Percentiles rank a stretch among this genome's conserved stretches.
phyloP scores from a whole-genome alignment of 495 filamentous ascomycete species.

The Melanomma pulvis-pyrius region DNA sequence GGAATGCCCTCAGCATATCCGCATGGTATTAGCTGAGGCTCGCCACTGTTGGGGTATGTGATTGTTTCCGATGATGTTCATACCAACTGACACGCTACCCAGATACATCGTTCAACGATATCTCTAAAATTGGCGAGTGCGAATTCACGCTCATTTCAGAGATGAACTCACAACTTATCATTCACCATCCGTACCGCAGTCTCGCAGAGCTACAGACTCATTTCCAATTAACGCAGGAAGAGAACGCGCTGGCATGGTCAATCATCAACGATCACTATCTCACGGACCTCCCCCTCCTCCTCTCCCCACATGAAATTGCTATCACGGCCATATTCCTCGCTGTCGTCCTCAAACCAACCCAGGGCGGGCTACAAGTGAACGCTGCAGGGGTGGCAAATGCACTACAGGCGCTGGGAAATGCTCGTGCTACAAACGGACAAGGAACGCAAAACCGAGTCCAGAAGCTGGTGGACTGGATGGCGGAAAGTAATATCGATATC shows the following conservation, averaged over 20 bases:
- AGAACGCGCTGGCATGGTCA: conserved; percentile 75
- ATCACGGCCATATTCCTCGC: conserved; percentile 87
- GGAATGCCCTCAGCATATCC: conserved; percentile 94
- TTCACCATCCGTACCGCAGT: conserved; percentile 96
- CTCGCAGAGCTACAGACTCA: conserved; percentile 71
- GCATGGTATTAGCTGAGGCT: conserved; percentile 81
- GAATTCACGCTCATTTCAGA: conserved; percentile 96
- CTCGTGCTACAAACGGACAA: conserved; percentile 16
- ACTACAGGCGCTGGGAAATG: conserved; percentile 32
- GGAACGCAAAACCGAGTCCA: conserved; percentile 63
- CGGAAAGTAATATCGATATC: conserved; percentile 90
- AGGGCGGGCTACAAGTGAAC: conserved; percentile 49
- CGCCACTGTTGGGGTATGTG: conserved; percentile 77
- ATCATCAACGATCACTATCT: conserved; percentile 97
- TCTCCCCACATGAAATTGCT: conserved; percentile 87
- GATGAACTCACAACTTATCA: conserved; percentile 90
- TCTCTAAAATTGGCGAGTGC: conserved; percentile 90
- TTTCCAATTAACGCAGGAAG: conserved; percentile 74
- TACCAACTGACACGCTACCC: conserved; percentile 14
- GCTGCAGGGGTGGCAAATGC: conserved; percentile 36
- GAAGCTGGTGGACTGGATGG: conserved; percentile 80
- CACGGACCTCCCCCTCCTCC: conserved; percentile 86
- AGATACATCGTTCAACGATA: conserved; percentile 65
- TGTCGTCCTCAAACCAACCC: conserved; percentile 70
- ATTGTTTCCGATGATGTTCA: conserved; percentile 11